These are phyloP conservation scores for Aspergillus glaucus DNA, from an alignment of 2,329 filamentous ascomycete species.

Conservation along the genomic window DNA sequence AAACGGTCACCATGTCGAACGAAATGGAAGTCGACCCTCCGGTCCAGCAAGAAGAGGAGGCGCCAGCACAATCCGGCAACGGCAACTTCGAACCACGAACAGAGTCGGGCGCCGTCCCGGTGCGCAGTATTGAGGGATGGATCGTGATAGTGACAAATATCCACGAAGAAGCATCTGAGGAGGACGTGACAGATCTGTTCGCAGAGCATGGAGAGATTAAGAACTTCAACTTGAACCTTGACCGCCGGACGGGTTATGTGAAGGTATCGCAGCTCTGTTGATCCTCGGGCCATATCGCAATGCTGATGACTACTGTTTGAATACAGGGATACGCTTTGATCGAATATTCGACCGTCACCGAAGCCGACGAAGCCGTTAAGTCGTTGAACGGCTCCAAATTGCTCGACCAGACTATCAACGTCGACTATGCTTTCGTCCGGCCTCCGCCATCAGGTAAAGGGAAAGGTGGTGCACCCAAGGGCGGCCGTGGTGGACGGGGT, in stretches of 20 bases:
- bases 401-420: constrained; percentile 59
- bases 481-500: constrained; percentile 31
- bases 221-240: constrained; percentile 61
- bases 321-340: constrained; percentile 60
- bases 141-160: constrained; percentile 65
- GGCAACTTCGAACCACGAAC: constrained; percentile 37
- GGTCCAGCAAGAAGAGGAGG: constrained; percentile 30
- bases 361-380: constrained; percentile 59
- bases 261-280: constrained; percentile 46
- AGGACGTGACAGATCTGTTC: constrained; percentile 60
- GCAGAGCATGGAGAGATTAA: constrained; percentile 62
- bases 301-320: not conserved
- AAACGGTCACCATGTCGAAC: constrained; percentile 29
- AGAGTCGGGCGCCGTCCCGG: constrained; percentile 46
- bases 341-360: constrained; percentile 58
- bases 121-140: constrained; percentile 64
- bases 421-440: constrained; percentile 62
- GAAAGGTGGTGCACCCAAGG: constrained; percentile 37
- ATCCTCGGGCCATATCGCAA: not conserved
- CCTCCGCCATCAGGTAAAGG: constrained; percentile 47
- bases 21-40: constrained; percentile 44
- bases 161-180: constrained; percentile 62
- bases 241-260: constrained; percentile 60
- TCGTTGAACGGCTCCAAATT: constrained; percentile 55
- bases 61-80: constrained; percentile 21